phyloP scores from a whole-genome alignment of 2,329 filamentous ascomycete species.

The Aspergillus versicolor region DNA sequence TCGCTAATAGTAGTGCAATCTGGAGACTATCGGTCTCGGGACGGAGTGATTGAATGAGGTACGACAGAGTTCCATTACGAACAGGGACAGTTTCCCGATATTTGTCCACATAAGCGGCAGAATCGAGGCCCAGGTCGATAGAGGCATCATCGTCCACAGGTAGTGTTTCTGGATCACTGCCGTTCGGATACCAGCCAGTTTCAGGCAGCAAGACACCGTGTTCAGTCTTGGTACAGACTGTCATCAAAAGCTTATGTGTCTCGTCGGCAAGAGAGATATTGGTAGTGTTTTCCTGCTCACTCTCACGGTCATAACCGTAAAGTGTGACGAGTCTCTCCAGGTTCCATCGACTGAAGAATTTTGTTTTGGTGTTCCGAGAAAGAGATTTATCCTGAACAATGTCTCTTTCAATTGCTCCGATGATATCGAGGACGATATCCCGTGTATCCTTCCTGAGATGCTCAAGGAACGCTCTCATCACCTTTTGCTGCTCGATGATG shows the following conservation, averaged over 20 bases:
- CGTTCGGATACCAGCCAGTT: constrained; percentile 80
- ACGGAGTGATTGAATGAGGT: constrained; percentile 74
- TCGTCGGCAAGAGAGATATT: constrained; percentile 61
- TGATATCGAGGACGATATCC: constrained; percentile 70
- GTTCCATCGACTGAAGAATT: constrained; percentile 71
- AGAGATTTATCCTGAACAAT: constrained; percentile 75
- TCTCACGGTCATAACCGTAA: constrained; percentile 56
- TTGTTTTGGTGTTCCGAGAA: constrained; percentile 70
- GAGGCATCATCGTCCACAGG: constrained; percentile 47
- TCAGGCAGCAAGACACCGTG: constrained; percentile 75
- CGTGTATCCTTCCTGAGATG: constrained; percentile 76
- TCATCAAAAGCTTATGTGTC: constrained; percentile 72
- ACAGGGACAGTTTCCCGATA: constrained; percentile 68
- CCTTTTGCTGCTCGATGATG: constrained; percentile 71
- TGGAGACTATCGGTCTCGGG: constrained; percentile 82
- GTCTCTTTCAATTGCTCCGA: constrained; percentile 67
- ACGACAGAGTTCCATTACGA: constrained; percentile 74
- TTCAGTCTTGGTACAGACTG: constrained; percentile 70
- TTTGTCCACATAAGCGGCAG: constrained; percentile 67
- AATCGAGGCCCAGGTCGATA: constrained; percentile 67
- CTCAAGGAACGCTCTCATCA: constrained; percentile 70
- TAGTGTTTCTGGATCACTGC: constrained; percentile 59
- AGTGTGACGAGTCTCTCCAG: constrained; percentile 70
- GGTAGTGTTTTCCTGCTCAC: constrained; percentile 47
- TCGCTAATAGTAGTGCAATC: constrained; percentile 74